A percentile compares a stretch with the other conserved stretches of the same genome.
Evolutionary conservation across 495 filamentous ascomycete species (phyloP).

Genomic region (Mytilinidion resinicola): DNA sequence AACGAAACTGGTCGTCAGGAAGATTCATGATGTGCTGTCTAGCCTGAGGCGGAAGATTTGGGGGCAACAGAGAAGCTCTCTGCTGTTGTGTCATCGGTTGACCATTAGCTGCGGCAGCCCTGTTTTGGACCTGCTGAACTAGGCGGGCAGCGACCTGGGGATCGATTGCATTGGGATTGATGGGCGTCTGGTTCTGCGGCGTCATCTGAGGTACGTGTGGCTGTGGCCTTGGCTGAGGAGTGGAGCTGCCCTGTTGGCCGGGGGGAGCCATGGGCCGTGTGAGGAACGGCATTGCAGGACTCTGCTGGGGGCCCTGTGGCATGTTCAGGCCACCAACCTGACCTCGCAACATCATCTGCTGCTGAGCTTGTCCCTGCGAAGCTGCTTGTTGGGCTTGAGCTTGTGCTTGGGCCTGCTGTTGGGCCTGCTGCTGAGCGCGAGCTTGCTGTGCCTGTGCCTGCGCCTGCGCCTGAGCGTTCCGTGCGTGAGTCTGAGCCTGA

Average conservation of each 20-base stretch:
- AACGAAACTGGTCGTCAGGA: constrained; percentile 17
- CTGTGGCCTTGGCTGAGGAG: constrained; percentile 26
- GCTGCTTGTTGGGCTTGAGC: constrained; percentile 36
- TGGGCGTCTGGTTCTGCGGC: constrained; percentile 14
- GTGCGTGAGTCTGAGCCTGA: constrained; percentile 39
- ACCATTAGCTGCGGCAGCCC: constrained; percentile 15
- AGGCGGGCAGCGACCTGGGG: constrained; percentile 21
- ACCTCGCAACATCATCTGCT: constrained; percentile 41
- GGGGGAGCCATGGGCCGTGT: constrained; percentile 52
- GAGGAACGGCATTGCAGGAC: constrained; percentile 53
- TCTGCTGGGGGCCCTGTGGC: constrained; percentile 45
- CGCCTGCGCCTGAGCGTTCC: constrained; percentile 29
- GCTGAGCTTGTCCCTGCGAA: constrained; percentile 41
- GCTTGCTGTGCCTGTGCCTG: constrained; percentile 37
- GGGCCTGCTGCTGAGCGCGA: constrained; percentile 37
- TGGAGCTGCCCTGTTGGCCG: constrained; percentile 24
- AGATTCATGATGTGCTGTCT: constrained; percentile 23
- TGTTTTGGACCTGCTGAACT: constrained; percentile 24
- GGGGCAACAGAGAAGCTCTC: constrained; percentile 12
- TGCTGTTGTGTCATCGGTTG: constrained; percentile 17
- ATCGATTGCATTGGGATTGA: neutral
- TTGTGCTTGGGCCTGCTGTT: constrained; percentile 26
- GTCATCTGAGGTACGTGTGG: constrained; percentile 17
- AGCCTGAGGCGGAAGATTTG: constrained; percentile 17
- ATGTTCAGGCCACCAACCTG: constrained; percentile 42